Conservation (phyloP, 306 rosid species). For the Echinosophora koreensis region DNA sequence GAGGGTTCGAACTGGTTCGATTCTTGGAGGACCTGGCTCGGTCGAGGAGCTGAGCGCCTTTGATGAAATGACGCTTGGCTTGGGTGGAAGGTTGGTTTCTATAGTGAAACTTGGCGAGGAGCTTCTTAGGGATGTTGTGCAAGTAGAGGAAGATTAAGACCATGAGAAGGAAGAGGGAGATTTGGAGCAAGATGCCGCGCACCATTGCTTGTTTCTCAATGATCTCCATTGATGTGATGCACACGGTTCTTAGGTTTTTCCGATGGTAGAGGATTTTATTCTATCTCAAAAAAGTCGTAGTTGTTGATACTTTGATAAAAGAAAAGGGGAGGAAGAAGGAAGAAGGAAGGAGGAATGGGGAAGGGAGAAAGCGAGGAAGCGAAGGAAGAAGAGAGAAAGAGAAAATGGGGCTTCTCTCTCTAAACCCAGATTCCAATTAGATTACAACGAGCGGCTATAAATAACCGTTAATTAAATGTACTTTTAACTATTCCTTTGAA, state of each 20-base stretch:
- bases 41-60: slow-evolving; percentile 83
- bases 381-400: too few relatives aligned
- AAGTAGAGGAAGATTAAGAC: slow-evolving; percentile 62
- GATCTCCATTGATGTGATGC: slow-evolving; percentile 20
- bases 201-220: slow-evolving; percentile 53
- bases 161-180: slow-evolving; percentile 52
- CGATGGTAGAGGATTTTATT: background rate
- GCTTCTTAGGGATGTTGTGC: slow-evolving; percentile 68
- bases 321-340: too few relatives aligned
- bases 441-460: too few relatives aligned
- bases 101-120: slow-evolving; percentile 59
- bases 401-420: too few relatives aligned
- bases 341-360: too few relatives aligned
- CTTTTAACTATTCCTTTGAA: too few relatives aligned
- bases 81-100: slow-evolving; percentile 51
- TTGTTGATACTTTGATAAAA: too few relatives aligned
- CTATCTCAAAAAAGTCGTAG: too few relatives aligned
- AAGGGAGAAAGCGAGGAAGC: too few relatives aligned
- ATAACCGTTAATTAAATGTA: too few relatives aligned
- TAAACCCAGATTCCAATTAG: too few relatives aligned
- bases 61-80: slow-evolving; percentile 83
- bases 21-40: slow-evolving; percentile 63
- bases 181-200: slow-evolving; percentile 67
- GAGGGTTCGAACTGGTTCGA: slow-evolving; percentile 21
- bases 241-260: background rate